Conservation (phyloP, 225 moss, liverwort and hornwort genomes). For the Rhytidiadelphus loreus region DNA sequence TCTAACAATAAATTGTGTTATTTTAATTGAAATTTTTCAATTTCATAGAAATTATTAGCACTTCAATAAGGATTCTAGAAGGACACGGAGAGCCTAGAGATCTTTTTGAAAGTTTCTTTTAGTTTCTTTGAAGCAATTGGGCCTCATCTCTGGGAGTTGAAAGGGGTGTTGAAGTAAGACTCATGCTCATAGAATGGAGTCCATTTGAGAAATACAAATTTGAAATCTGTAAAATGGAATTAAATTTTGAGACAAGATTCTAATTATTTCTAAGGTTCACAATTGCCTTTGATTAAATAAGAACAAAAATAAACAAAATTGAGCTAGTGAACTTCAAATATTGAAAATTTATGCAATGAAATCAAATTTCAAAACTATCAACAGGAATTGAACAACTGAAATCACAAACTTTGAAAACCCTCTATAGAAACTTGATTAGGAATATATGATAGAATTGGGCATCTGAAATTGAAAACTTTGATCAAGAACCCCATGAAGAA, state of each 20-base stretch:
- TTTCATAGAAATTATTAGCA: background rate
- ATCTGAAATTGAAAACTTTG: background rate
- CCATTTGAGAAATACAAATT: too few relatives aligned
- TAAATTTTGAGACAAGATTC: too few relatives aligned
- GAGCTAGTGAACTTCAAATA: background rate
- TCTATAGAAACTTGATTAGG: accelerated
- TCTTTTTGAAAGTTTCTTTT: background rate
- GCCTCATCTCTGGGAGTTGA: background rate
- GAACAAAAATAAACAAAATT: background rate
- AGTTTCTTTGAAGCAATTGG: too few relatives aligned
- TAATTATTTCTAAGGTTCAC: too few relatives aligned
- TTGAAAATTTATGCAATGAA: background rate
- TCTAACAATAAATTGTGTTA: background rate
- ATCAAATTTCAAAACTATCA: background rate
- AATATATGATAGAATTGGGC: background rate
- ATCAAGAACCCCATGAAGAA: background rate
- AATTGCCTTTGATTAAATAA: background rate
- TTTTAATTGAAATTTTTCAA: background rate
- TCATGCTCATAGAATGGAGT: background rate
- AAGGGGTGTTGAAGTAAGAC: accelerated
- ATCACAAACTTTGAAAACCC: background rate
- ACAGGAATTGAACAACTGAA: background rate
- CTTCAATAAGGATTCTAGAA: background rate
- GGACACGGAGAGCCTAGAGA: accelerated
- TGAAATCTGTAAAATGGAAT: background rate